These are phyloP conservation scores for Mortierella alpina DNA, from an alignment of 192 early-diverging fungal species.

Conservation along the genomic window DNA sequence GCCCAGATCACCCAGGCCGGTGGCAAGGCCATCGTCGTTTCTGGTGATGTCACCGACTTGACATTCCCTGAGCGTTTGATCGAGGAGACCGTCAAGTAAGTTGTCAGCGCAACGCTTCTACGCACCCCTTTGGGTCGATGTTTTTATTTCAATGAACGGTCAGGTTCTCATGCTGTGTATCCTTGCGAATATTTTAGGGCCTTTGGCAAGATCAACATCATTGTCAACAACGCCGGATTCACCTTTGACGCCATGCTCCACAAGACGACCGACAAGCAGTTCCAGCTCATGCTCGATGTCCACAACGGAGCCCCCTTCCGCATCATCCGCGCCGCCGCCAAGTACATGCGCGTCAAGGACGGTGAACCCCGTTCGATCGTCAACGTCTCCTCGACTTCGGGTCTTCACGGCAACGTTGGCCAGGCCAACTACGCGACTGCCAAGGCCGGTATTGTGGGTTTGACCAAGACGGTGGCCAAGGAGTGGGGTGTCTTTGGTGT, in stretches of 20 bases:
- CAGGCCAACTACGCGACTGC: slow-evolving; percentile 97
- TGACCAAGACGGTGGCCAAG: slow-evolving; percentile 92
- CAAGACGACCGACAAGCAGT: slow-evolving; percentile 92
- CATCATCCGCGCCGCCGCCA: slow-evolving; percentile 67
- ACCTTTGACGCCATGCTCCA: slow-evolving; percentile 93
- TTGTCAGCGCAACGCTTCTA: background rate
- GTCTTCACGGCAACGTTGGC: slow-evolving; percentile 92
- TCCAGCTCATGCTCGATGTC: slow-evolving; percentile 86
- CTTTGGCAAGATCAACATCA: slow-evolving; percentile 82
- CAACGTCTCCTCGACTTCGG: slow-evolving; percentile 72
- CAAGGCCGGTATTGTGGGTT: slow-evolving; percentile 92
- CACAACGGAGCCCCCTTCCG: slow-evolving; percentile 75
- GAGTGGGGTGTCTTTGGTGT: slow-evolving; percentile 75
- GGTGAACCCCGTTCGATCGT: slow-evolving; percentile 67
- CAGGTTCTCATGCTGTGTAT: background rate
- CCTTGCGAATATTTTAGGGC: slow-evolving; percentile 45
- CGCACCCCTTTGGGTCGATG: background rate
- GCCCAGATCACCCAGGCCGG: slow-evolving; percentile 84
- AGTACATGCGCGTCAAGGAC: slow-evolving; percentile 67
- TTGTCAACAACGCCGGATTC: slow-evolving; percentile 98
- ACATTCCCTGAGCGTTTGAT: slow-evolving; percentile 66
- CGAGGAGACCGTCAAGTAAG: slow-evolving; percentile 63
- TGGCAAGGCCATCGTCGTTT: slow-evolving; percentile 87
- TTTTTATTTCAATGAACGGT: too few relatives aligned
- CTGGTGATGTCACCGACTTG: slow-evolving; percentile 67